Evolutionary conservation across 2,329 filamentous ascomycete species (phyloP), one percentile per base, ranked within the genome.

Genomic region (Beauveria sp.): DNA sequence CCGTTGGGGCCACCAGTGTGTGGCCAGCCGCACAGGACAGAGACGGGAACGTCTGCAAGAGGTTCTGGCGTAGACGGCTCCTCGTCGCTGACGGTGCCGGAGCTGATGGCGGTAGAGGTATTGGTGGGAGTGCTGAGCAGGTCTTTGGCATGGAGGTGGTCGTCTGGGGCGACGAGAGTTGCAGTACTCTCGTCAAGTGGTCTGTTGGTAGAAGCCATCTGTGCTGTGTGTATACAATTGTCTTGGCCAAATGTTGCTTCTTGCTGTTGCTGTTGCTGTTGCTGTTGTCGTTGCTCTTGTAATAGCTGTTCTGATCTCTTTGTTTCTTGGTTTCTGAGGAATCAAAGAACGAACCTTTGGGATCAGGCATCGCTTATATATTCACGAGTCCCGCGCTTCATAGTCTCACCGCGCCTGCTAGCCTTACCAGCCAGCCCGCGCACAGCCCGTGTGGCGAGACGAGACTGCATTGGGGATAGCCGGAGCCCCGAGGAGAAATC

Each of bases 151-250:
- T 49, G 8, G 7, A 48, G 28, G 14, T 57, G 28, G 7, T 57
- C 54, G n/a, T 57, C 54, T n/a, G n/a, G 31, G 9, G 46, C 3
- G 46, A 59, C 56, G 56, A 59, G 56, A 42, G 56, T 59, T n/a
- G 46, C 46, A 18, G 34, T 40, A 18, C 43, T 57, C 43, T 57
- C 54, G 20, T 49, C 43, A 8, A 48, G 54, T 7, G 20, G 28
- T 38, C 24, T 43, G 24, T 31, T 28, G 38, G 40, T 38, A 31
- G 43, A 26, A n/a, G 54, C 3, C 54, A 57, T 57, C 28, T 38
- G 6, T n/a, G 26, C 6, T 18, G 14, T 40, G 20, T 14, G 22
- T 54, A n/a, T 26, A 20, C 22, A 45, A 16, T 57, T 48, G 26
- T 38, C 10, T 14, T 5, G 5, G 5, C 28, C 26, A 22, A 45